Evolutionary conservation across 2,329 filamentous ascomycete genomes (phyloP).

Genomic region (Talaromyces funiculosus): DNA sequence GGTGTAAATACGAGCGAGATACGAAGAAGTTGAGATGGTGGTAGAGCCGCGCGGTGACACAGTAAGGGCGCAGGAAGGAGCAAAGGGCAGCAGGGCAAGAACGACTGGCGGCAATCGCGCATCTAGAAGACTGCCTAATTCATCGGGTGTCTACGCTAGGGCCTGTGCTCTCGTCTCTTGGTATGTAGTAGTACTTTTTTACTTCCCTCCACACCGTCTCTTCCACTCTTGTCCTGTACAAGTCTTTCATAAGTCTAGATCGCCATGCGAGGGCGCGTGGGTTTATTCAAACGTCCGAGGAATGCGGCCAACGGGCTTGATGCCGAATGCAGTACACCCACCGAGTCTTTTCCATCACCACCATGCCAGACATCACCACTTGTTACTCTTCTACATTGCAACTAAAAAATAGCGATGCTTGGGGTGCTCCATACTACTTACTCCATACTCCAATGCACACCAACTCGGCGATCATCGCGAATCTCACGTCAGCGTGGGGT

Average conservation of each 20-base stretch:
- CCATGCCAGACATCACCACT: not conserved
- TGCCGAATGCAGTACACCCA: not conserved
- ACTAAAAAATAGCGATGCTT: not conserved
- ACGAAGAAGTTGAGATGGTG: not conserved
- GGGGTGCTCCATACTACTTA: not conserved
- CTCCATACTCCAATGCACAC: not conserved
- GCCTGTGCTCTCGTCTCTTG: not conserved
- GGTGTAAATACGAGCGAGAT: not conserved
- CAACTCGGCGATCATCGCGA: not conserved
- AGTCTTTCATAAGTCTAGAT: not conserved
- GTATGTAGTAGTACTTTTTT: not conserved
- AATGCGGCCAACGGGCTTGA: conserved; percentile 6
- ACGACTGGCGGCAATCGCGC: conserved; percentile 3
- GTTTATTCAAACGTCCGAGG: conserved; percentile 5
- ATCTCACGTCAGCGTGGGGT: conserved; percentile 4
- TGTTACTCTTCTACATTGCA: no score
- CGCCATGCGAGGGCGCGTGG: conserved; percentile 9
- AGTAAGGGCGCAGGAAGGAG: not conserved
- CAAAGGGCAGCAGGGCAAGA: not conserved
- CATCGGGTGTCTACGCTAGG: not conserved
- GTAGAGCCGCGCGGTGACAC: not conserved
- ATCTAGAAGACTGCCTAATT: conserved; percentile 9
- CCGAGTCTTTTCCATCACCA: conserved; percentile 1
- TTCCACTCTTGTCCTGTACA: not conserved
- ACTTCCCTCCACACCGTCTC: not conserved